These are phyloP conservation scores for Candolleomyces eurysporus DNA, from an alignment of 768 basidiomycete species.

Conservation along the genomic window DNA sequence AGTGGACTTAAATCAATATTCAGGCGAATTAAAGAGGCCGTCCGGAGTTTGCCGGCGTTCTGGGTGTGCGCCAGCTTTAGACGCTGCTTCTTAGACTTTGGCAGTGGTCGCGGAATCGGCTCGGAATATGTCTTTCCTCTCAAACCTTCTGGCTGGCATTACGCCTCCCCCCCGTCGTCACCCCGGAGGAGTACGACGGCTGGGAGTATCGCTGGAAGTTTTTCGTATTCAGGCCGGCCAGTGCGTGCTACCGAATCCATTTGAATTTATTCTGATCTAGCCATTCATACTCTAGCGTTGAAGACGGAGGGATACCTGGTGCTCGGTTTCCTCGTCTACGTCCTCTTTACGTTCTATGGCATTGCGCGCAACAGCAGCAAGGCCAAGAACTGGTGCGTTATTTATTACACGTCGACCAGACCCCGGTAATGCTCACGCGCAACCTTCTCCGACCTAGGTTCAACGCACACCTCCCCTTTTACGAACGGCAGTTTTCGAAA, in stretches of 20 bases:
- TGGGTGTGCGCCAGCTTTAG: not conserved
- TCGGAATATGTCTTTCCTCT: not conserved
- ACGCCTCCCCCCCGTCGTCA: conserved; percentile 54
- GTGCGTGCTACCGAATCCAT: conserved; percentile 35
- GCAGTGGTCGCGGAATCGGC: not conserved
- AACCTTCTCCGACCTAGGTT: conserved; percentile 43
- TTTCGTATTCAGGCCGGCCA: conserved; percentile 78
- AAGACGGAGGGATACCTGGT: conserved; percentile 62
- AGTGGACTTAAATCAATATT: too few species aligned
- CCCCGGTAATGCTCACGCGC: conserved; percentile 11
- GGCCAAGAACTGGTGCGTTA: conserved; percentile 59
- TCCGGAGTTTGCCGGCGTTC: not conserved
- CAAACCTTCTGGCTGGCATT: conserved; percentile 34
- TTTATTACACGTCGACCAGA: conserved; percentile 8
- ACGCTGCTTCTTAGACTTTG: not conserved
- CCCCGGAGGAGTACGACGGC: conserved; percentile 66
- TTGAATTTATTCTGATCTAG: not conserved
- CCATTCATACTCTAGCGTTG: conserved; percentile 44
- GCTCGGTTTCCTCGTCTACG: conserved; percentile 51
- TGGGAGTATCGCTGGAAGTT: conserved; percentile 71
- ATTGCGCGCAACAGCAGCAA: conserved; percentile 53
- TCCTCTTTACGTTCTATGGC: conserved; percentile 58
- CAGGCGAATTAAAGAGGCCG: not conserved
- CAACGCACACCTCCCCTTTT: conserved; percentile 53
- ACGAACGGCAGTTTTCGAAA: conserved; percentile 72